These are phyloP conservation scores for Bertia moriformis DNA, from an alignment of 2,329 filamentous ascomycete species.

Conservation along the genomic window DNA sequence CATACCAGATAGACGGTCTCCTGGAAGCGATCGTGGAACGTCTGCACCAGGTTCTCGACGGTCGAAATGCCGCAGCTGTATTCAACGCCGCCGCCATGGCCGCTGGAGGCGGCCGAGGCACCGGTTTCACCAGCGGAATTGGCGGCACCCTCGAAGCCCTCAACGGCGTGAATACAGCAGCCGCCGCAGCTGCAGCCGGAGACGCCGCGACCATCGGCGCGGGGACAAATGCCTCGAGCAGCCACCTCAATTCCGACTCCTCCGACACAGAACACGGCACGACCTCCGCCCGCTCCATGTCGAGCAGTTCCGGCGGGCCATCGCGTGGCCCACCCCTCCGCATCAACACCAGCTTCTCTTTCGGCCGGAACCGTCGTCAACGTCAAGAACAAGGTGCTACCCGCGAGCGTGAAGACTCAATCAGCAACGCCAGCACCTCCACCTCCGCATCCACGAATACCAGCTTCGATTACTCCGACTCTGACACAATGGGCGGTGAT, in stretches of 20 bases:
- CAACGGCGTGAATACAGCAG: constrained; percentile 31
- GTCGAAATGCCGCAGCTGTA: constrained; percentile 84
- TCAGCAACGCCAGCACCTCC: constrained; percentile 1
- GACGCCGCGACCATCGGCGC: constrained; percentile 15
- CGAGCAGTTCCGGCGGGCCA: constrained; percentile 32
- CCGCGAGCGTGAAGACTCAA: background rate
- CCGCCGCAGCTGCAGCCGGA: constrained; percentile 12
- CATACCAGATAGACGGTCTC: constrained; percentile 84
- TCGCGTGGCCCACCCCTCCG: background rate
- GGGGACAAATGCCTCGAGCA: constrained; percentile 29
- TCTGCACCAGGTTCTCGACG: constrained; percentile 77
- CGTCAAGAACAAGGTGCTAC: background rate
- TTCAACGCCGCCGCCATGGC: constrained; percentile 99
- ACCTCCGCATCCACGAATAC: background rate
- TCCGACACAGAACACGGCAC: constrained; percentile 28
- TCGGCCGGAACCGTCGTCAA: background rate
- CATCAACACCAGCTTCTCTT: constrained; percentile 1
- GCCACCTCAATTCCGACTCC: constrained; percentile 16
- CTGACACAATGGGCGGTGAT: background rate
- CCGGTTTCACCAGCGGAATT: constrained; percentile 32
- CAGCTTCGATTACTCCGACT: background rate
- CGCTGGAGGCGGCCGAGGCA: constrained; percentile 65
- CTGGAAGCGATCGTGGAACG: constrained; percentile 86
- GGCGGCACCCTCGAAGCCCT: constrained; percentile 52
- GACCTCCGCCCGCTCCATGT: constrained; percentile 31